Conservation (phyloP, 2,329 filamentous ascomycete genomes). For the Scopulariopsis brevicaulis region DNA sequence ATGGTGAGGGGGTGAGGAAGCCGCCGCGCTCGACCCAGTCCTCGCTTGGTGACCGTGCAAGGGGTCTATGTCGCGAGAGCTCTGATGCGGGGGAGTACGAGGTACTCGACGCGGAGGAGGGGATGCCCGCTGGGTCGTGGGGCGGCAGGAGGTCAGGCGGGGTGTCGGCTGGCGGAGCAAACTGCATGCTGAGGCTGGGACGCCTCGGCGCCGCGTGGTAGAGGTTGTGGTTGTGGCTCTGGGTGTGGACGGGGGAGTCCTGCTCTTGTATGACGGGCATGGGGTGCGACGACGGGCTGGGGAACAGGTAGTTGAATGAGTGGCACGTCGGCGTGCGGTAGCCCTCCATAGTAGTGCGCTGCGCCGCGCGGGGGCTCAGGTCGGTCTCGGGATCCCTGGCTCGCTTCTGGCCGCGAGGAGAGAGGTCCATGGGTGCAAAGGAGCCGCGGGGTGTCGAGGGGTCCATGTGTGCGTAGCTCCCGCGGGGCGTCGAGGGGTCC, state of each 20-base stretch:
- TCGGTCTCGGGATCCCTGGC: background rate
- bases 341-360: background rate
- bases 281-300: background rate
- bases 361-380: background rate
- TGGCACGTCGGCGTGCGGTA: background rate
- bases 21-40: slow-evolving; percentile 1
- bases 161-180: background rate
- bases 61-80: background rate
- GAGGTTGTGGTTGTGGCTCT: background rate
- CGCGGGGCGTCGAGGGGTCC: no score
- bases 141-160: background rate
- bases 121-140: background rate
- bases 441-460: no score
- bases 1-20: background rate
- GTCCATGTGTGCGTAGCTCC: no score
- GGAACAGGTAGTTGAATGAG: background rate
- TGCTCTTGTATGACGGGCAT: slow-evolving; percentile 1
- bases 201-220: background rate
- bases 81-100: slow-evolving; percentile 1
- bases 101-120: slow-evolving; percentile 3
- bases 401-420: background rate
- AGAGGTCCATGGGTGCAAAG: no score
- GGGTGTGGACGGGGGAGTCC: background rate
- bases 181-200: background rate
- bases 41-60: background rate